Base-by-base conservation (phyloP, 1,284 basidiomycete species). In the Schizopora paradoxa region DNA sequence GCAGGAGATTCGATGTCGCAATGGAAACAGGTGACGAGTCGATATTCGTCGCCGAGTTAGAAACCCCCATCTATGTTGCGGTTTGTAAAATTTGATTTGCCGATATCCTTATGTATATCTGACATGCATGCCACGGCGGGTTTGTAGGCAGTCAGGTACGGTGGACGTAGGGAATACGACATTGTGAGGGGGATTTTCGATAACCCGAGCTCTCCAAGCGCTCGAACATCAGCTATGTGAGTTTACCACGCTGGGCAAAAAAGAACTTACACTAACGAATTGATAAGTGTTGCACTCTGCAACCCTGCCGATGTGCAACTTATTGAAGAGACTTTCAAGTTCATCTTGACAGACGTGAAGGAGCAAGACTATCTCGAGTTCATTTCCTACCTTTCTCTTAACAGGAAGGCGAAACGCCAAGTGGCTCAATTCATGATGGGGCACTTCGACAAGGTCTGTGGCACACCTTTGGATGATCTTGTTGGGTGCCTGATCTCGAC, bases 151-250 rank as follows among this genome's bases (percentile, higher is more conserved):
- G 82, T 88, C 45, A 76, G 75, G 58, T 68, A 83, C 58, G 92
- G 92, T 43, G 91, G 89, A 13, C 70, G 70, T 38, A 69, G 70
- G 38, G 92, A 95, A 63, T 96, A 86, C 62, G 78, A 90, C 45
- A 80, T 82, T 41, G 70, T 88, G 38, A 73, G 86, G 53, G 68
- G 70, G 43, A 75, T 93, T 29, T 83, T 84, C 61, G 73, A 79
- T 58, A 81, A 86, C 48, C 80, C 86, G 2, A 74, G 76, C 57
- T 89, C 86, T 27, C 86, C 91, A 0, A 76, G 78, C 1, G 73
- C 80, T 36, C 76, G 78, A 10, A 41, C 8, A 39, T 43, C 43
- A 6, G 27, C 45, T 23, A 45, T 47, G 44, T 34, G 7, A 46
- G 40, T 16, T 35, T 53, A 21, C 49, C 48, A 44, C 29, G 13